Evolutionary conservation across 768 basidiomycete genomes (phyloP).

Genomic region (Phanerodontia chrysosporium): DNA sequence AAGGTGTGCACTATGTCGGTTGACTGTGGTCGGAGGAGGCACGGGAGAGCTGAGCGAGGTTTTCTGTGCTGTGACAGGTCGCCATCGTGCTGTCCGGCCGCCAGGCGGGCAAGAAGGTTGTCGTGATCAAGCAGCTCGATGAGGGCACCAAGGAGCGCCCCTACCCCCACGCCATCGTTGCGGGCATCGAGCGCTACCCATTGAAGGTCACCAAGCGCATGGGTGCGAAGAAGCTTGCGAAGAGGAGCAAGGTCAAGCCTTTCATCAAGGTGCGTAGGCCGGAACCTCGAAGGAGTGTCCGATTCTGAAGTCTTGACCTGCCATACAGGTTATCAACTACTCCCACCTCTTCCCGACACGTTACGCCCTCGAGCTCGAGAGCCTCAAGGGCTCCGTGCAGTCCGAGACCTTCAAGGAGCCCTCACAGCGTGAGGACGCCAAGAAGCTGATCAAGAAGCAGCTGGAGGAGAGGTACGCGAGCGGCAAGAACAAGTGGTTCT

Average conservation of each 20-base stretch:
- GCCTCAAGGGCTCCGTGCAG: slow-evolving; percentile 81
- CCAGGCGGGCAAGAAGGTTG: slow-evolving; percentile 99
- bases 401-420: slow-evolving; percentile 97
- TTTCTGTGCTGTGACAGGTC: slow-evolving; percentile 45
- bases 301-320: background rate
- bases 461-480: slow-evolving; percentile 91
- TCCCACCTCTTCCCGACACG: slow-evolving; percentile 99
- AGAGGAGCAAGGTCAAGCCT: slow-evolving; percentile 96
- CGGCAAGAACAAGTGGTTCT: slow-evolving; percentile 99
- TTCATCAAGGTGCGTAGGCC: slow-evolving; percentile 86
- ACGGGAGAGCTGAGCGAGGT: background rate
- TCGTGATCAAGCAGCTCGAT: slow-evolving; percentile 96
- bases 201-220: slow-evolving; percentile 96
- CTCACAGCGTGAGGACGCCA: slow-evolving; percentile 88
- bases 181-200: slow-evolving; percentile 97
- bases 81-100: slow-evolving; percentile 98
- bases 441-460: slow-evolving; percentile 95
- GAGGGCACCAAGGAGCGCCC: slow-evolving; percentile 95
- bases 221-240: slow-evolving; percentile 92
- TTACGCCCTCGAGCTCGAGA: slow-evolving; percentile 95
- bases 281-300: background rate
- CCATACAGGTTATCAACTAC: slow-evolving; percentile 88
- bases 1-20: slow-evolving; percentile 55
- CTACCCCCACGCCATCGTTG: slow-evolving; percentile 98
- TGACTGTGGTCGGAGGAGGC: background rate